Evolutionary conservation across 2,329 filamentous ascomycete species (phyloP).

Genomic region (Apiospora rasikravindrae): DNA sequence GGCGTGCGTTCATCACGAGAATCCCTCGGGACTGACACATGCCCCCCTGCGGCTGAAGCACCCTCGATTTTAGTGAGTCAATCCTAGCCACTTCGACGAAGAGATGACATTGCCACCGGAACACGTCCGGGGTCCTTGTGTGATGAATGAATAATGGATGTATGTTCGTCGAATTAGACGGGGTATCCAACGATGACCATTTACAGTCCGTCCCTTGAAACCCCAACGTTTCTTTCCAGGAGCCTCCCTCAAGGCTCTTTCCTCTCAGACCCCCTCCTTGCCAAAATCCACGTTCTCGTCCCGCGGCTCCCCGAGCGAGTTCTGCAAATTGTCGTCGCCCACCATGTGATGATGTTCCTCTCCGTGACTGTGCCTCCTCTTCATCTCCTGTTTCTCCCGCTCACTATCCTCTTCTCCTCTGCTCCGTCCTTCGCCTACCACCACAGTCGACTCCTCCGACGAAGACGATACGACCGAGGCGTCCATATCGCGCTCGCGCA

Average conservation of each 20-base stretch:
- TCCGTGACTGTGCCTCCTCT: not conserved
- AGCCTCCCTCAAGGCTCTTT: not conserved
- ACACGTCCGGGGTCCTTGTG: not conserved
- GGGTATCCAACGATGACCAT: not conserved
- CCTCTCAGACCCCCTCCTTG: not conserved
- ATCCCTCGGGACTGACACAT: not conserved
- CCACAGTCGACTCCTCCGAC: constrained; percentile 26
- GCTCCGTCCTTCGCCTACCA: constrained; percentile 20
- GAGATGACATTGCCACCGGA: not conserved
- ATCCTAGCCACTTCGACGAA: not conserved
- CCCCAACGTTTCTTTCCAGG: not conserved
- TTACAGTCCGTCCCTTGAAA: not conserved
- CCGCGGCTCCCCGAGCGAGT: constrained; percentile 24
- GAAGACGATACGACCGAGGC: not conserved
- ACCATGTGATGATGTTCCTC: constrained; percentile 7
- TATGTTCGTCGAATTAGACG: not conserved
- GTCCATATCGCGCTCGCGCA: not conserved
- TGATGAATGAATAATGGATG: not conserved
- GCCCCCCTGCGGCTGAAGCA: not conserved
- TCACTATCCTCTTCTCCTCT: not conserved
- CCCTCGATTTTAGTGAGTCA: not conserved
- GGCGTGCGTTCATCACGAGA: not conserved
- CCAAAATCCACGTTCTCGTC: constrained; percentile 27
- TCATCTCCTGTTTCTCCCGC: not conserved
- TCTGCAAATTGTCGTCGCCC: constrained; percentile 25